Percentiles rank a stretch among this genome's conserved stretches.
Conservation (phyloP, 2,329 filamentous ascomycete species). For the Fusarium verticillioides region DNA sequence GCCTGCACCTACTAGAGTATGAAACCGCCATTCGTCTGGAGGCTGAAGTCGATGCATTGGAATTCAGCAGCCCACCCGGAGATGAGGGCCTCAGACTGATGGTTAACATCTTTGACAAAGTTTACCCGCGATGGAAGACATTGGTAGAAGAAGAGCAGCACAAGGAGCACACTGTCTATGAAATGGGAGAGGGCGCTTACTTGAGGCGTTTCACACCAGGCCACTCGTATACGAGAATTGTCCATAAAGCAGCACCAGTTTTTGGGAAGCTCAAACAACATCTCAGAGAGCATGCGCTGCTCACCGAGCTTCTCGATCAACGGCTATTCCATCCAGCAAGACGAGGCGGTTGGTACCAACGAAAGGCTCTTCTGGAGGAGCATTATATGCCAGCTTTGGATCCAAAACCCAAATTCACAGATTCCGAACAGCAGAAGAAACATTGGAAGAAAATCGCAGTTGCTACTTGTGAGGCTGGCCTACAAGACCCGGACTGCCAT, state of each 20-base stretch:
- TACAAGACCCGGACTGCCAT: slow-evolving; percentile 91
- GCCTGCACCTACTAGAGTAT: slow-evolving; percentile 83
- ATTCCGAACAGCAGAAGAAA: slow-evolving; percentile 72
- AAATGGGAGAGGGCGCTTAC: slow-evolving; percentile 87
- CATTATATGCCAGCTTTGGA: slow-evolving; percentile 84
- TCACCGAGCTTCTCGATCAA: slow-evolving; percentile 81
- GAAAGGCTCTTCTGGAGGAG: slow-evolving; percentile 92
- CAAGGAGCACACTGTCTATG: slow-evolving; percentile 82
- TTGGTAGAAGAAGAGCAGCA: slow-evolving; percentile 78
- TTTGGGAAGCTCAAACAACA: slow-evolving; percentile 87
- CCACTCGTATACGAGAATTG: slow-evolving; percentile 92
- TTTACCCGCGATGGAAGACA: slow-evolving; percentile 83
- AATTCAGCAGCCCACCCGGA: slow-evolving; percentile 78
- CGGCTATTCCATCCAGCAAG: slow-evolving; percentile 85
- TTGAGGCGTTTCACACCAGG: slow-evolving; percentile 89
- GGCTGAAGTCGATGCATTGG: slow-evolving; percentile 83
- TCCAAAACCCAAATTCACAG: slow-evolving; percentile 51
- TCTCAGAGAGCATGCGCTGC: slow-evolving; percentile 76
- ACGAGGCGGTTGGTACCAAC: slow-evolving; percentile 93
- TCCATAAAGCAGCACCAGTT: slow-evolving; percentile 86
- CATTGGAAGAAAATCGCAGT: slow-evolving; percentile 83
- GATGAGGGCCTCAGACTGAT: slow-evolving; percentile 74
- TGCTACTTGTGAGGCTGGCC: slow-evolving; percentile 83
- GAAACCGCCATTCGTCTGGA: slow-evolving; percentile 87
- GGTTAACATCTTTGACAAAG: slow-evolving; percentile 75